Conservation (phyloP, 257 asterid species). For the Phtheirospermum japonicum region DNA sequence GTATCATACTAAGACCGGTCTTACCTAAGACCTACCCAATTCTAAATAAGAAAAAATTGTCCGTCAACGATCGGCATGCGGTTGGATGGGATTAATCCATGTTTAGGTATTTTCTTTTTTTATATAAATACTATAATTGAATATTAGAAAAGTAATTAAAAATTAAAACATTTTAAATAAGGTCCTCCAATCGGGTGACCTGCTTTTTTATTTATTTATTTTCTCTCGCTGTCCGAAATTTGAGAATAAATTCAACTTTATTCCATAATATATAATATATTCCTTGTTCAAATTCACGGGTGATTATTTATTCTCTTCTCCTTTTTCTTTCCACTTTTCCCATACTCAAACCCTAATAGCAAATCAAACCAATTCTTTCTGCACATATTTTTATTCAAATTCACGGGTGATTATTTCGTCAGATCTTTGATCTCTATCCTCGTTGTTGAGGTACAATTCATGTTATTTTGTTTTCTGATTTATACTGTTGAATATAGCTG, state of each 20-base stretch:
- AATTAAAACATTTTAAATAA: no score
- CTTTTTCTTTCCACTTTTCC: not conserved
- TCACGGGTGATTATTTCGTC: not conserved
- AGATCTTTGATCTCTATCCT: constrained; percentile 22
- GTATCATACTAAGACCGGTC: no score
- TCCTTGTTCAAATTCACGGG: not conserved
- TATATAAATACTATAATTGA: no score
- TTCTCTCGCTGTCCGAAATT: no score
- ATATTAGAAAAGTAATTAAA: no score
- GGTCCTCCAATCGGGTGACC: no score
- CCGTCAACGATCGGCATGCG: no score
- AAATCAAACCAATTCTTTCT: not conserved
- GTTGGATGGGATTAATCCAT: no score
- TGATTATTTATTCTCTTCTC: constrained; percentile 1
- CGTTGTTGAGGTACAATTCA: constrained; percentile 26
- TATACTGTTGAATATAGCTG: not conserved
- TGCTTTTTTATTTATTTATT: no score
- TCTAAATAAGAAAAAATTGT: no score
- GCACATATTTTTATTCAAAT: constrained; percentile 15
- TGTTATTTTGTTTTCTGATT: not conserved
- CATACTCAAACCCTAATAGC: constrained; percentile 33
- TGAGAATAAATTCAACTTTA: not conserved
- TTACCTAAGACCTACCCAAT: no score
- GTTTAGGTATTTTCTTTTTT: no score
- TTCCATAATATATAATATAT: not conserved